phyloP scores from a whole-genome alignment of 371 early-diverging fungal genomes.

The Mucor velutinosus region DNA sequence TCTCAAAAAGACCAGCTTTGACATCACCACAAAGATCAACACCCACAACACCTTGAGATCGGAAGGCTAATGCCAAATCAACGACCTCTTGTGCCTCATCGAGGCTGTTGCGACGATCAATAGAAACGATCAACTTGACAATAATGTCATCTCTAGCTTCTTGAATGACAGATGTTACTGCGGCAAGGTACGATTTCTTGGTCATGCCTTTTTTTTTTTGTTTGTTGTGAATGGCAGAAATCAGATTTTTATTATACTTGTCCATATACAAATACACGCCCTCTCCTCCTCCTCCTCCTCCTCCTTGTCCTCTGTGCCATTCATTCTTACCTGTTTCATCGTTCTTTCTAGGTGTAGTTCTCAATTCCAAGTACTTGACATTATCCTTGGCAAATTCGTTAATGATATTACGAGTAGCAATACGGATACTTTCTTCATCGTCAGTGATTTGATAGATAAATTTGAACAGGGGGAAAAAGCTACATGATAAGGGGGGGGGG shows the following conservation, averaged over 20 bases:
- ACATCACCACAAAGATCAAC: slow-evolving; percentile 72
- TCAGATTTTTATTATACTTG: no score
- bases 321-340: slow-evolving; percentile 34
- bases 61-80: slow-evolving; percentile 52
- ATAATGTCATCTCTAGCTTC: slow-evolving; percentile 35
- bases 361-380: slow-evolving; percentile 63
- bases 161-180: slow-evolving; percentile 43
- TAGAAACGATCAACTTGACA: slow-evolving; percentile 55
- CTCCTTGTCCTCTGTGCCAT: neutral
- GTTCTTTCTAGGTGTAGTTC: slow-evolving; percentile 60
- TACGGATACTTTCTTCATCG: slow-evolving; percentile 42
- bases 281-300: neutral
- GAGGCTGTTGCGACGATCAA: slow-evolving; percentile 58
- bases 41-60: slow-evolving; percentile 54
- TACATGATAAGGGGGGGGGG: slow-evolving; percentile 2
- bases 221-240: neutral
- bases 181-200: slow-evolving; percentile 55
- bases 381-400: slow-evolving; percentile 57
- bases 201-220: slow-evolving; percentile 44
- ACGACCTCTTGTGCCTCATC: slow-evolving; percentile 60
- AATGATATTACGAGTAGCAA: slow-evolving; percentile 51
- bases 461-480: slow-evolving; percentile 61
- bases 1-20: slow-evolving; percentile 43
- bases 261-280: neutral
- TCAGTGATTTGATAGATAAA: slow-evolving; percentile 62